phyloP scores from a whole-genome alignment of 768 basidiomycete species.

The Daedaleopsis nitida region DNA sequence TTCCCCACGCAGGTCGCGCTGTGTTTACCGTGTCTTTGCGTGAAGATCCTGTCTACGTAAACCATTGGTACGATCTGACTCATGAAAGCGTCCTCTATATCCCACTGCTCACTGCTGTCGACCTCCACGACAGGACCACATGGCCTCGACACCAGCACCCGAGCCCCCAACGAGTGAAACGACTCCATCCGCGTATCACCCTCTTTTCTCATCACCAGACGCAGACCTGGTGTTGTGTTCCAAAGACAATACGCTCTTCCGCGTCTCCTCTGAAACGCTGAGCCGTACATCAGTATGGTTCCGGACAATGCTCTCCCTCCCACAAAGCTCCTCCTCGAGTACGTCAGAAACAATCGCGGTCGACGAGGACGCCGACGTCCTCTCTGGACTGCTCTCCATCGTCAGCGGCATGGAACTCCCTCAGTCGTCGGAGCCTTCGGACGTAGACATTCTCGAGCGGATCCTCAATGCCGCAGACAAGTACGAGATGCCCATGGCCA shows the following conservation, averaged over 20 bases:
- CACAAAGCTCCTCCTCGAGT: slow-evolving; percentile 11
- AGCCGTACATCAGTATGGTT: slow-evolving; percentile 30
- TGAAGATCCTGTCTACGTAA: too few relatives aligned
- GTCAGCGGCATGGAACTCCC: slow-evolving; percentile 41
- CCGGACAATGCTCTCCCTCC: slow-evolving; percentile 29
- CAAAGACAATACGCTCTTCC: slow-evolving; percentile 23
- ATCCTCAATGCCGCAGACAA: slow-evolving; percentile 44
- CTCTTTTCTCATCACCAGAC: slow-evolving; percentile 17
- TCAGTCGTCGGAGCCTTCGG: slow-evolving; percentile 35
- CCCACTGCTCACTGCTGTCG: not conserved
- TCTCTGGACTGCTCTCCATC: slow-evolving; percentile 43
- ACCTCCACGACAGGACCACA: not conserved
- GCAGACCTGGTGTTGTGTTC: slow-evolving; percentile 27
- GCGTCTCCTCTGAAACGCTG: slow-evolving; percentile 27
- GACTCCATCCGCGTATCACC: slow-evolving; percentile 5
- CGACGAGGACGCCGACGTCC: slow-evolving; percentile 38
- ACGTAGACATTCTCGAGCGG: slow-evolving; percentile 44
- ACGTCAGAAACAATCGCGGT: slow-evolving; percentile 27
- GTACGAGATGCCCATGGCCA: slow-evolving; percentile 48
- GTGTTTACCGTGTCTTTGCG: too few relatives aligned
- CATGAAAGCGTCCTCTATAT: too few relatives aligned
- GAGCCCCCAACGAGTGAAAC: not conserved
- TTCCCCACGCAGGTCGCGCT: too few relatives aligned
- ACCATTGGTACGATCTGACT: too few relatives aligned
- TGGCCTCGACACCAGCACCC: not conserved